Evolutionary conservation across 768 basidiomycete species (phyloP), one percentile per base, ranked within the genome.

Genomic region (Mycena vitilis): DNA sequence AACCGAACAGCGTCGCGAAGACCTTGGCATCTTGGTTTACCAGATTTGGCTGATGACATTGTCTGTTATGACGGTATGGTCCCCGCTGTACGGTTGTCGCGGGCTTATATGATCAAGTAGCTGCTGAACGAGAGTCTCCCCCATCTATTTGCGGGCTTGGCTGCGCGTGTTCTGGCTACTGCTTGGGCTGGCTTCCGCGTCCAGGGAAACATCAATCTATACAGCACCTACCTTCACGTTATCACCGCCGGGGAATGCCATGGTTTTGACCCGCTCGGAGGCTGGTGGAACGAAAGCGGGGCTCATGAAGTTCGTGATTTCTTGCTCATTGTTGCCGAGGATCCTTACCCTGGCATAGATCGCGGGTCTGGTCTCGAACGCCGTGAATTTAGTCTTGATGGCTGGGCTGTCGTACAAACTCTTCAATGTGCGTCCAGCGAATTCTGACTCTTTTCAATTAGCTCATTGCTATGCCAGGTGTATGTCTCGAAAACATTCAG

Each of bases 71-170:
- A 84, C 87, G 45, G 87, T 87, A 71, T 48, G 84, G 73, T 30
- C 53, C 40, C 18, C 18, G 18, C 49, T 18, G 20, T 60, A 16
- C 18, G 5, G 45, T 18, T 58, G 30, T 36, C 51, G 22, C 25
- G 47, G 7, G 34, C 62, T 64, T 54, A 68, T 60, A 56, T 49
- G 10, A 36, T 16, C 63, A 37, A 22, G 9, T 42, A 88, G 87
- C 78, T 88, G 49, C 64, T 87, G 55, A 82, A 81, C 60, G 86
- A 88, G 71, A 86, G 86, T 0, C 79, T 86, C 44, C 87, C 87
- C 8, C 86, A 87, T 70, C 77, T 88, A 48, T 82, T 80, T 3
- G 84, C 86, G 37, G 81, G 82, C 2, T 66, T 88, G 12, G 78
- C 78, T 23, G 85, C 84, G 5, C 86, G 87, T 66, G 71, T 81